Base-by-base conservation (phyloP, 352 stramenopile genomes). In the Phytophthora meadii region DNA sequence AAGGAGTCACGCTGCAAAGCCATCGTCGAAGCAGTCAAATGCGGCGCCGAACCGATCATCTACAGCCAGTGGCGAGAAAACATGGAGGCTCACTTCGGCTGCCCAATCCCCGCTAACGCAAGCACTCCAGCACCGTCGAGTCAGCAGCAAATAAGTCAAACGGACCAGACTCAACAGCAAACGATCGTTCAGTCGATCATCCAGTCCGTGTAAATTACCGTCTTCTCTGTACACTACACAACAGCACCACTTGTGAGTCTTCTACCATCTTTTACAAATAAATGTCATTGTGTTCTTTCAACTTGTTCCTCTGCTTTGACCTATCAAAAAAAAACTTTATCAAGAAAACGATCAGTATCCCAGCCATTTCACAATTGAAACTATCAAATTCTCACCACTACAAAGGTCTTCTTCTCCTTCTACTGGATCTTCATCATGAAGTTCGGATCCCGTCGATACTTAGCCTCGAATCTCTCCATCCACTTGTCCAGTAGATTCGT, bases 401-500 rank as follows among this genome's bases (percentile, higher is more conserved):
- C 25, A 27, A 22, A 53, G 19, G 44, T 25, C 14, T 12, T 42
- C 39, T 22, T 19, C 22, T 8, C 48, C 30, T 32, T 59, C 56
- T 72, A 78, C 32, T 79, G 61, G 47, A 68, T 84, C 62, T 97
- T 98, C 65, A 97, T 83, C 74, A 97, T 97, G 49, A 98, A 98
- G 65, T 97, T 98, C 11, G 92, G 90, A 68, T 98, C 90, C 11
- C 90, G 68, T 54, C 83, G 70, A 34, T 93, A 94, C 66, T 95
- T 96, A 28, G 70, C 56, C 68, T 98, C 92, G 64, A 98, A 98
- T 49, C 92, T 82, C 68, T 92, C 77, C 73, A 96, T 94, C 92
- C 92, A 98, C 62, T 76, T 81, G 66, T 98, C 92, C 70, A 98
- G 89, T 39, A 98, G 72, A 74, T 97, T 97, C 4, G 82, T 94